Conservation (phyloP, 1,284 basidiomycete species). For the Sutorius eximius region DNA sequence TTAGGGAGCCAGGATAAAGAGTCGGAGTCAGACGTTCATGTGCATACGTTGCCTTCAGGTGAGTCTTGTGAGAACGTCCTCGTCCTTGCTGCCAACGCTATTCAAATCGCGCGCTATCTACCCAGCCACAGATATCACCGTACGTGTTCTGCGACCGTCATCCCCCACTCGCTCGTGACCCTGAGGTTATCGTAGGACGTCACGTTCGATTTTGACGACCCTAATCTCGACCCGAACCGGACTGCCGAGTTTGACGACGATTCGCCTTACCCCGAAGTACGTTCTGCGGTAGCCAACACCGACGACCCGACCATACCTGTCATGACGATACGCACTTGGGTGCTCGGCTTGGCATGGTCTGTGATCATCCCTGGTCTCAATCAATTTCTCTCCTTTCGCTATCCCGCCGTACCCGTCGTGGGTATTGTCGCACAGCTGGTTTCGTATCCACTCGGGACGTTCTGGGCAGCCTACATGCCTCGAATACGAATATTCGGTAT, state of each 20-base stretch:
- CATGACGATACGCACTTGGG: slow-evolving; percentile 31
- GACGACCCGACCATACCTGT: slow-evolving; percentile 41
- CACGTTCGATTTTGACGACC: slow-evolving; percentile 39
- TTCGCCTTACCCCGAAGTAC: slow-evolving; percentile 47
- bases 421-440: slow-evolving; percentile 53
- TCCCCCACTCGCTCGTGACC: neutral
- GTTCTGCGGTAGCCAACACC: slow-evolving; percentile 42
- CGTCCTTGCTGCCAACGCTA: neutral
- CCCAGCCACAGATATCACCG: slow-evolving; percentile 19
- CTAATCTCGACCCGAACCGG: slow-evolving; percentile 46
- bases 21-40: slow-evolving; percentile 9
- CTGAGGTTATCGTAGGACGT: slow-evolving; percentile 6
- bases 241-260: slow-evolving; percentile 35
- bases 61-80: slow-evolving; percentile 4
- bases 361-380: slow-evolving; percentile 55
- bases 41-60: slow-evolving; percentile 24
- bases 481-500: slow-evolving; percentile 47
- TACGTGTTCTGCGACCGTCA: slow-evolving; percentile 6
- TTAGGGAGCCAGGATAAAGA: slow-evolving; percentile 31
- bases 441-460: slow-evolving; percentile 56
- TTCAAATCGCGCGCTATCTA: neutral
- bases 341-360: slow-evolving; percentile 48
- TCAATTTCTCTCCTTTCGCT: slow-evolving; percentile 58
- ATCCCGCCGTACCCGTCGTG: slow-evolving; percentile 47
- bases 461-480: slow-evolving; percentile 53